Conservation (phyloP, 768 basidiomycete genomes). For the Trametes maxima region DNA sequence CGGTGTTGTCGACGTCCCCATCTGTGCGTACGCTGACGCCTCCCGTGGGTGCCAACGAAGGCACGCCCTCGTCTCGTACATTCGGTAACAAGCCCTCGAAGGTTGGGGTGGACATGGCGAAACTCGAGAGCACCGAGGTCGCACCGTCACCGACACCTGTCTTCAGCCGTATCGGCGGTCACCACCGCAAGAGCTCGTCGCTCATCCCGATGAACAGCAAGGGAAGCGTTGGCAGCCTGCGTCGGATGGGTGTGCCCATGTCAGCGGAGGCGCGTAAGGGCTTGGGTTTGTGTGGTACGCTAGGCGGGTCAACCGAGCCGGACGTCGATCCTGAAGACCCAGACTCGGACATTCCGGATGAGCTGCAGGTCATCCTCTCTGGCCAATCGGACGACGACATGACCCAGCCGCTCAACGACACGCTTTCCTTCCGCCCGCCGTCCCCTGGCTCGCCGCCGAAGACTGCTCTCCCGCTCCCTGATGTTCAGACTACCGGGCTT, state of each 20-base stretch:
- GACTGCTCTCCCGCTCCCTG: constrained; percentile 39
- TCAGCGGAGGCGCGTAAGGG: constrained; percentile 53
- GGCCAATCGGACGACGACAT: constrained; percentile 39
- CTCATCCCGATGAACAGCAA: constrained; percentile 25
- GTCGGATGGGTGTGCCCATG: constrained; percentile 40
- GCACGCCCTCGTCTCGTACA: constrained; percentile 44
- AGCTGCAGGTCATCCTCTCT: constrained; percentile 64
- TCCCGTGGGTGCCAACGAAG: constrained; percentile 28
- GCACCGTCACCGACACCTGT: constrained; percentile 38
- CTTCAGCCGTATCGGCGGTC: constrained; percentile 33
- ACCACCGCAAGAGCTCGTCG: constrained; percentile 31
- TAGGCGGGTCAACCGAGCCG: constrained; percentile 56
- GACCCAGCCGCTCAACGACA: constrained; percentile 40
- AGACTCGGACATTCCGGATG: constrained; percentile 82
- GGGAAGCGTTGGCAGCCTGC: constrained; percentile 24
- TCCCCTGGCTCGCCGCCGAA: constrained; percentile 49
- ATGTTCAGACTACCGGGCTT: constrained; percentile 17
- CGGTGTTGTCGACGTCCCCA: constrained; percentile 27
- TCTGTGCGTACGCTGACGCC: constrained; percentile 33
- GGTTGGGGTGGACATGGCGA: constrained; percentile 24
- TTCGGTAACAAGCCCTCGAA: constrained; percentile 41
- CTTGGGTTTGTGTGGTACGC: constrained; percentile 67
- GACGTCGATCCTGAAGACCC: constrained; percentile 60
- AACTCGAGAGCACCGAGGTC: constrained; percentile 23
- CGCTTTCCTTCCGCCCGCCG: constrained; percentile 37